Percentiles rank a stretch among this genome's conserved stretches.
Conservation (phyloP, 164 flowering plant species). For the Hamamelis virginiana region DNA sequence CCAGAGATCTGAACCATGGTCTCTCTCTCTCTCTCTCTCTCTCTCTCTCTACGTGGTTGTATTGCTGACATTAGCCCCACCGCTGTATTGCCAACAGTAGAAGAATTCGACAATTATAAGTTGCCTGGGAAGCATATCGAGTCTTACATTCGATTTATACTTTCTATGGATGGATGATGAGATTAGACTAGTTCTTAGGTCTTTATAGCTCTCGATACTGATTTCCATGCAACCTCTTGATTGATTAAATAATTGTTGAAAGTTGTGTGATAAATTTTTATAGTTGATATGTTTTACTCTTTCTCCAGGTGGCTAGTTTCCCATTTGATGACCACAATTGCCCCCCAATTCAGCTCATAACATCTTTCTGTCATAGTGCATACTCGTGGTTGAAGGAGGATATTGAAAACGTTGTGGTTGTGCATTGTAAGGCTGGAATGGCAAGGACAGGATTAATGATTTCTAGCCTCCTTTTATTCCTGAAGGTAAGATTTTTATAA, state of each 20-base stretch:
- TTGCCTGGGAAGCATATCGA: background rate
- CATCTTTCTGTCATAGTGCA: constrained; percentile 92
- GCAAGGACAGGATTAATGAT: constrained; percentile 99
- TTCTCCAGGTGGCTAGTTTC: constrained; percentile 85
- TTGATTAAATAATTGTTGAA: background rate
- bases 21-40: too few species aligned
- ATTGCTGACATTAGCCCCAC: too few species aligned
- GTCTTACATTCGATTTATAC: background rate
- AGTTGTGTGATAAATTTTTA: constrained; percentile 4
- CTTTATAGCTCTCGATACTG: background rate
- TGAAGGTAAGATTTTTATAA: constrained; percentile 59
- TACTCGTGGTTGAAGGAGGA: constrained; percentile 97
- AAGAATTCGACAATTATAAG: too few species aligned
- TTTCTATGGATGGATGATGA: background rate
- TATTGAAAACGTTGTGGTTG: constrained; percentile 96
- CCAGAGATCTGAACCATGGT: too few species aligned
- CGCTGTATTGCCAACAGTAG: too few species aligned
- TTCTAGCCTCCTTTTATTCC: constrained; percentile 87
- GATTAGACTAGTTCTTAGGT: background rate
- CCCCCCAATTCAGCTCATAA: constrained; percentile 89
- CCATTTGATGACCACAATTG: constrained; percentile 98
- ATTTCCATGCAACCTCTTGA: background rate
- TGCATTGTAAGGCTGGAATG: constrained; percentile 99
- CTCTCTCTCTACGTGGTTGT: too few species aligned
- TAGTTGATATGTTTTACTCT: constrained; percentile 1